Evolutionary conservation across 1,284 basidiomycete genomes (phyloP), one percentile per base, ranked within the genome.

Genomic region (Xerocomus alliaceus): DNA sequence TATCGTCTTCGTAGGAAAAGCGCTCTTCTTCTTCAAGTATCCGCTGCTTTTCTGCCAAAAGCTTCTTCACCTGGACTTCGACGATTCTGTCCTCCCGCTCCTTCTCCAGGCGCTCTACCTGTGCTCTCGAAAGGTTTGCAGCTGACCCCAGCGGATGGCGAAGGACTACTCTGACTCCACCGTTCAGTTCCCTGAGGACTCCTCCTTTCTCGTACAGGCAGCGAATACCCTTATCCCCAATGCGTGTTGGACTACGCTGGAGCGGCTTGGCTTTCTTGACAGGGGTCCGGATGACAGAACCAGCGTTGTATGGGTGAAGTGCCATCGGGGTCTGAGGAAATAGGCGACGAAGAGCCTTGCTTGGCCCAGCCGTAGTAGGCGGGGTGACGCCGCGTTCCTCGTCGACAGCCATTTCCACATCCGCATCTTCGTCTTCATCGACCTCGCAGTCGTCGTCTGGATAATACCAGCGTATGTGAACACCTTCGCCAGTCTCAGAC

Each of bases 261-360:
- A 77, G 71, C 4, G 71, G 73, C 37, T n/a, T 71, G 9, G 56
- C 35, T 37, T 61, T 76, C 64, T 76, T 77, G 18, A 71, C 45
- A 1, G 75, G 72, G 0, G 75, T 77, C 15, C 4, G 54, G 45
- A 73, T 50, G 1, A 75, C 73, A 24, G 76, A 77, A 9, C 75
- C 76, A 0, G 72, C 65, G 26, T 74, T 57, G 22, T 67, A 77
- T 3, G 68, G 26, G 18, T 64, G 61, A 24, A 39, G 56, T 3
- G 54, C 44, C 45, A 73, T 50, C 3, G 75, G 73, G 0, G 76
- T 77, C n/a, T 66, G 57, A 3, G 62, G 70, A 22, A 71, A 65
- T 10, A n/a, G 50, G 15, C n/a, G 47, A 15, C 54, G 55, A 20
- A 5, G 47, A 3, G 20, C 26, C 29, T 54, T 24, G 18, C 39